Percentiles rank a stretch among this genome's conserved stretches.
These are phyloP conservation scores for Exophiala dermatitidis DNA, from an alignment of 2,329 filamentous ascomycete genomes.

Conservation along the genomic window DNA sequence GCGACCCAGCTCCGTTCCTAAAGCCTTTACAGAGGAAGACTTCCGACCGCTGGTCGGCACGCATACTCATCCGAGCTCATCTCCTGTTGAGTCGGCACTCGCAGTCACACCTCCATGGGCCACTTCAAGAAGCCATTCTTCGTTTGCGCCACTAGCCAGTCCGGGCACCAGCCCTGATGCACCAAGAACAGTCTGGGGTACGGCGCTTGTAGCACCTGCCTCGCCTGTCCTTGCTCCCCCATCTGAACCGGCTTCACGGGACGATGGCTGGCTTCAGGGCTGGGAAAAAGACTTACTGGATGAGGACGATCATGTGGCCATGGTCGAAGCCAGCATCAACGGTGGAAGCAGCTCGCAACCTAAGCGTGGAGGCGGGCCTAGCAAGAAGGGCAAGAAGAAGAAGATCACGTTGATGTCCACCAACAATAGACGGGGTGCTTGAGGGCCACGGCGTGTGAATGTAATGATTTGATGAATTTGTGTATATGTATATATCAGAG, in stretches of 20 bases:
- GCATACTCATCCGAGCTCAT: constrained; percentile 25
- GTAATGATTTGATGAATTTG: background rate
- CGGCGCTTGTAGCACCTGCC: constrained; percentile 57
- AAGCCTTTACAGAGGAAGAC: constrained; percentile 52
- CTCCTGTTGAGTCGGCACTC: constrained; percentile 28
- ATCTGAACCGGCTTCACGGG: constrained; percentile 37
- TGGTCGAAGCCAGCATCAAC: constrained; percentile 36
- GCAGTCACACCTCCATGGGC: constrained; percentile 39
- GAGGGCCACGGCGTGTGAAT: constrained; percentile 16
- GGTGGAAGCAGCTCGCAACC: constrained; percentile 26
- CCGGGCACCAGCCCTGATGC: constrained; percentile 75
- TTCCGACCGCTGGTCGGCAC: constrained; percentile 55
- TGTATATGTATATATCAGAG: background rate
- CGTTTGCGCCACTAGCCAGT: constrained; percentile 55
- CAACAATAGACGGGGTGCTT: constrained; percentile 53
- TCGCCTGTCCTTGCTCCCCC: constrained; percentile 44
- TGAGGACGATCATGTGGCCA: constrained; percentile 52
- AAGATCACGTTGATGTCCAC: constrained; percentile 65
- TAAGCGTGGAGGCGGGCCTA: constrained; percentile 11
- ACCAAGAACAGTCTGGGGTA: constrained; percentile 87
- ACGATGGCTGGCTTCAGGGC: constrained; percentile 82
- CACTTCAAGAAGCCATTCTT: constrained; percentile 33
- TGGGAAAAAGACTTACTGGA: constrained; percentile 70
- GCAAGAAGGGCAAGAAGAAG: constrained; percentile 53
- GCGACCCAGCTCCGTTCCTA: constrained; percentile 45